Conservation (phyloP, 1,284 basidiomycete genomes). For the Boletus holoroseus region DNA sequence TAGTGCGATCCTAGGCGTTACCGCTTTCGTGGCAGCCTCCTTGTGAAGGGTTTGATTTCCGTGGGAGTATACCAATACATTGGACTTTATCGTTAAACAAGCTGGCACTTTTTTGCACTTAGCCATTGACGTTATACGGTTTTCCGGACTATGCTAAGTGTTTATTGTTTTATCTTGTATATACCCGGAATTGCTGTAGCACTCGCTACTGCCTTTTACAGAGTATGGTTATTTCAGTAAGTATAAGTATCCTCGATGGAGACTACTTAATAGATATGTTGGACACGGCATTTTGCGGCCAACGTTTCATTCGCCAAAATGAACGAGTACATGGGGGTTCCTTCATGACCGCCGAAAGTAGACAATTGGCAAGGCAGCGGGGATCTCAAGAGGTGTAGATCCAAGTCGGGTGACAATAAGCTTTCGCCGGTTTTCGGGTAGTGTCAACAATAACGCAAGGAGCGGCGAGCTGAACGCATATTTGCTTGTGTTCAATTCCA, state of each 20-base stretch:
- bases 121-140: slow-evolving; percentile 11
- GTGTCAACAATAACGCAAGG: slow-evolving; percentile 3
- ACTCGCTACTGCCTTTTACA: slow-evolving; percentile 9
- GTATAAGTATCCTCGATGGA: neutral
- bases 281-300: slow-evolving; percentile 2
- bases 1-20: slow-evolving; percentile 26
- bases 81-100: slow-evolving; percentile 20
- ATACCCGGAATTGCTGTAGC: slow-evolving; percentile 19
- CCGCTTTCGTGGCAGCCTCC: slow-evolving; percentile 22
- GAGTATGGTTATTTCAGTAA: neutral
- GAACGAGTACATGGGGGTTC: slow-evolving; percentile 5
- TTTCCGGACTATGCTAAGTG: slow-evolving; percentile 8
- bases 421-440: slow-evolving; percentile 7
- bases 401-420: slow-evolving; percentile 12
- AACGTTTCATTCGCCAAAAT: neutral
- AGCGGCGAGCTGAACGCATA: too few species aligned
- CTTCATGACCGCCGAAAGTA: slow-evolving; percentile 9
- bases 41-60: slow-evolving; percentile 12
- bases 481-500: neutral
- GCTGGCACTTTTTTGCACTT: slow-evolving; percentile 22
- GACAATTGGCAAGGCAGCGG: slow-evolving; percentile 15
- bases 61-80: slow-evolving; percentile 20
- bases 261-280: slow-evolving; percentile 6
- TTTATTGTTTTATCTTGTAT: slow-evolving; percentile 17
- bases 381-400: slow-evolving; percentile 23